Percentiles rank a stretch among this genome's conserved stretches.
Evolutionary conservation across 1,139 yeast species (phyloP).

Genomic region (Magnusiomyces paraingens): DNA sequence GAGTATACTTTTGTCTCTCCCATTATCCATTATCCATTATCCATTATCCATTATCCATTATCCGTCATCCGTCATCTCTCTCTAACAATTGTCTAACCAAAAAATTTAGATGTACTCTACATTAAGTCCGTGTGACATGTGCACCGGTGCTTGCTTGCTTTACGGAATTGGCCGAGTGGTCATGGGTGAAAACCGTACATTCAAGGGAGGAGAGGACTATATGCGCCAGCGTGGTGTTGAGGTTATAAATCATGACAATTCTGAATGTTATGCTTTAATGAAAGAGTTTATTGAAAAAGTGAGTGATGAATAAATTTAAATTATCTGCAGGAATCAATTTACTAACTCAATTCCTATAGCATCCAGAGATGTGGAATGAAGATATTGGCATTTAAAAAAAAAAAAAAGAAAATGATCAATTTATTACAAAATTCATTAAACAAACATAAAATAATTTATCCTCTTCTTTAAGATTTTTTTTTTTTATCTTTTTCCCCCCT

Average conservation of each 20-base stretch:
- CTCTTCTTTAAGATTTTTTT: background rate
- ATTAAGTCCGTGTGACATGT: conserved; percentile 89
- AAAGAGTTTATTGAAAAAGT: conserved; percentile 59
- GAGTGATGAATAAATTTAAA: background rate
- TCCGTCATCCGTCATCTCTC: no score
- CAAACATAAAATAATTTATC: background rate
- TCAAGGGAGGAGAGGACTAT: conserved; percentile 70
- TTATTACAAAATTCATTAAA: background rate
- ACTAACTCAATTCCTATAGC: conserved; percentile 20
- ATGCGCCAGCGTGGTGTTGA: conserved; percentile 64
- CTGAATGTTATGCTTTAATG: conserved; percentile 70
- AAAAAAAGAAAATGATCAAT: background rate
- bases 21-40: no score
- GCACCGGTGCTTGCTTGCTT: conserved; percentile 85
- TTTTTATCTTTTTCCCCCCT: background rate
- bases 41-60: no score
- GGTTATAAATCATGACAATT: conserved; percentile 58
- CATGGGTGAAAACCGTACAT: conserved; percentile 78
- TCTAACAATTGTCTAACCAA: no score
- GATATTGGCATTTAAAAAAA: conserved; percentile 58
- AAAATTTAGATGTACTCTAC: conserved; percentile 65
- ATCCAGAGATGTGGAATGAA: conserved; percentile 81
- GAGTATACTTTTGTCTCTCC: background rate
- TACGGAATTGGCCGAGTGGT: conserved; percentile 85
- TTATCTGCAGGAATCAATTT: background rate